phyloP scores from a whole-genome alignment of 192 early-diverging fungal species.

The Dispira parvispora region DNA sequence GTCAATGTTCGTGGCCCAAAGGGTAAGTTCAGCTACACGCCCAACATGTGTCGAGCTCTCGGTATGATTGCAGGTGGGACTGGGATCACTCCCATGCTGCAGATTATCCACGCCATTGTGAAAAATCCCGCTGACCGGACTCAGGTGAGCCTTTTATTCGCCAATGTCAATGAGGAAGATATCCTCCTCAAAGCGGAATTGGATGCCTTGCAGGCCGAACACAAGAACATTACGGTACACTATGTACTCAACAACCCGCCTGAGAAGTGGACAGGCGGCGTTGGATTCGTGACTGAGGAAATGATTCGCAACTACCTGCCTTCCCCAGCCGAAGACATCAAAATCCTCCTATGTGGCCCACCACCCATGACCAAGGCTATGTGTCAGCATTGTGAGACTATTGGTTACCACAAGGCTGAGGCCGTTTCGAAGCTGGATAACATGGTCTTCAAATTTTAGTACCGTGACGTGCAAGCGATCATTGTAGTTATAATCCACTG shows the following conservation, averaged over 20 bases:
- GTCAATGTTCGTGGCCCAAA: constrained; percentile 75
- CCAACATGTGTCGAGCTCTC: constrained; percentile 58
- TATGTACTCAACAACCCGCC: constrained; percentile 76
- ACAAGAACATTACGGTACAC: constrained; percentile 57
- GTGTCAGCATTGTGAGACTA: constrained; percentile 43
- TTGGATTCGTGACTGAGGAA: constrained; percentile 74
- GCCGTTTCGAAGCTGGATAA: constrained; percentile 68
- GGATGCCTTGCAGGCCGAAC: constrained; percentile 47
- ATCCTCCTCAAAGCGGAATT: constrained; percentile 76
- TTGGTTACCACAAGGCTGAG: constrained; percentile 64
- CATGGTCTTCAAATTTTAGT: constrained; percentile 81
- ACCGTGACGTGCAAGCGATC: no score
- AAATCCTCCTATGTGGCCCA: constrained; percentile 83
- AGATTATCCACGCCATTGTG: constrained; percentile 73
- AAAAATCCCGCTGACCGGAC: constrained; percentile 82
- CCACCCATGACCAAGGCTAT: constrained; percentile 79
- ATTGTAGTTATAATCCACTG: no score
- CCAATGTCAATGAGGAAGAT: constrained; percentile 78
- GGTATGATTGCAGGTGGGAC: constrained; percentile 95
- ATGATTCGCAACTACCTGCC: constrained; percentile 62
- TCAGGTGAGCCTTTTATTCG: constrained; percentile 71
- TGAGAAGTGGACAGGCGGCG: constrained; percentile 59
- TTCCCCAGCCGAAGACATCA: constrained; percentile 55
- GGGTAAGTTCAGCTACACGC: constrained; percentile 70
- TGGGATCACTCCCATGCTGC: constrained; percentile 93